Evolutionary conservation across 2,329 filamentous ascomycete species (phyloP).

Genomic region (Penicillium sp.): DNA sequence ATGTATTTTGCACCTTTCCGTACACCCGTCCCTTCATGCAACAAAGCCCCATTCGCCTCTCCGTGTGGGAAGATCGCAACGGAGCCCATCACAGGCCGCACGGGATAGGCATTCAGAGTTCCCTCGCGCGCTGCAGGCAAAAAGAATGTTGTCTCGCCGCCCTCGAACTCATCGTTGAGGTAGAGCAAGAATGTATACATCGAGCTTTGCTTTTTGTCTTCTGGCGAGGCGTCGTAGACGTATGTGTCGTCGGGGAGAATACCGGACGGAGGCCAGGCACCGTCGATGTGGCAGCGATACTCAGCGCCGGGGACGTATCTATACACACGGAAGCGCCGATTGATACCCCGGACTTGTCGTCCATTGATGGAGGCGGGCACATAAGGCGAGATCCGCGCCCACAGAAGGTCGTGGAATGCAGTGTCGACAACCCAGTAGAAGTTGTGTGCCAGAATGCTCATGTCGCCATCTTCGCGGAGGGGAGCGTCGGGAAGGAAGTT

Average conservation of each 20-base stretch:
- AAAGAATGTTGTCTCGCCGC: constrained; percentile 72
- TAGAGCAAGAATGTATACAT: constrained; percentile 71
- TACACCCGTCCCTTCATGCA: constrained; percentile 72
- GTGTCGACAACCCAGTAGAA: constrained; percentile 72
- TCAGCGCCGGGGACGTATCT: constrained; percentile 72
- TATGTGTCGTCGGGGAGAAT: constrained; percentile 61
- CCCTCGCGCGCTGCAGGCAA: constrained; percentile 65
- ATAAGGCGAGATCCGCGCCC: constrained; percentile 61
- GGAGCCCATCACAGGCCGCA: constrained; percentile 68
- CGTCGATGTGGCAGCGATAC: constrained; percentile 70
- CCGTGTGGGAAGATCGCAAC: constrained; percentile 71
- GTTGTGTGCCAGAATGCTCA: constrained; percentile 69
- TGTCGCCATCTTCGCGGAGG: constrained; percentile 64
- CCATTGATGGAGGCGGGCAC: constrained; percentile 60
- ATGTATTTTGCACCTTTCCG: constrained; percentile 68
- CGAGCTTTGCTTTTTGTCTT: constrained; percentile 62
- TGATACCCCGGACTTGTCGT: constrained; percentile 62
- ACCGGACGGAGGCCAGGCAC: constrained; percentile 71
- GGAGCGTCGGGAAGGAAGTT: constrained; percentile 69
- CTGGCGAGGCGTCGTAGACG: constrained; percentile 66
- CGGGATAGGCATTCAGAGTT: constrained; percentile 67
- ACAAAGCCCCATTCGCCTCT: constrained; percentile 63
- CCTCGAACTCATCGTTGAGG: constrained; percentile 70
- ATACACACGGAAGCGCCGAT: constrained; percentile 70
- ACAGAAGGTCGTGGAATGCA: constrained; percentile 63